Evolutionary conservation across 176 grass and related monocot genomes (phyloP).

Genomic region (Zea mays): DNA sequence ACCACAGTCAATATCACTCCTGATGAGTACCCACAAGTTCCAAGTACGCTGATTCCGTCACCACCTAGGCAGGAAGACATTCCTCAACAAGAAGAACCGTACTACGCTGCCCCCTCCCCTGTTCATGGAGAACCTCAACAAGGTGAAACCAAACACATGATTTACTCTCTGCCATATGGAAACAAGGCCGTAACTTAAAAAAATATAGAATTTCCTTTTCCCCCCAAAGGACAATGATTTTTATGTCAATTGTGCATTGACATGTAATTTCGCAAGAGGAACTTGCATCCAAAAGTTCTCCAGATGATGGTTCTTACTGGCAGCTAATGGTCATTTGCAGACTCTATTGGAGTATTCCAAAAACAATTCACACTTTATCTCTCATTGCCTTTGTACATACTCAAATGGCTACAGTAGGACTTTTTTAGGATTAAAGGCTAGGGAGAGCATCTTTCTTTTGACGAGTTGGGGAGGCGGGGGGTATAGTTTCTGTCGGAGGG

Average conservation of each 20-base stretch:
- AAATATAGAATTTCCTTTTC: not conserved
- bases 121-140: conserved; percentile 49
- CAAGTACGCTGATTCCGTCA: conserved; percentile 55
- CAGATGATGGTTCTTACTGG: conserved; percentile 17
- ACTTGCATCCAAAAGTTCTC: conserved; percentile 9
- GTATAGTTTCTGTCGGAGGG: too few relatives aligned
- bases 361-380: not conserved
- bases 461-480: too few relatives aligned
- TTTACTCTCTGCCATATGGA: conserved; percentile 19
- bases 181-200: not conserved
- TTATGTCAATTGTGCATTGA: conserved; percentile 1
- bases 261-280: conserved; percentile 12
- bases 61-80: conserved; percentile 52
- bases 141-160: conserved; percentile 44
- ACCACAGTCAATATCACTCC: conserved; percentile 58
- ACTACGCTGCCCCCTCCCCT: conserved; percentile 33
- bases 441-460: not conserved
- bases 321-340: not conserved
- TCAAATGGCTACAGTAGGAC: not conserved
- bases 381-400: conserved; percentile 3
- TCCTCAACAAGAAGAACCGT: conserved; percentile 40
- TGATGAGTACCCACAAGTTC: conserved; percentile 47
- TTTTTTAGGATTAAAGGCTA: not conserved
- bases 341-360: conserved; percentile 17
- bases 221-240: not conserved